Percentiles rank a stretch among this genome's conserved stretches.
These are phyloP conservation scores for Chrysoporthe austroafricana DNA, from an alignment of 2,329 filamentous ascomycete genomes.

Conservation along the genomic window DNA sequence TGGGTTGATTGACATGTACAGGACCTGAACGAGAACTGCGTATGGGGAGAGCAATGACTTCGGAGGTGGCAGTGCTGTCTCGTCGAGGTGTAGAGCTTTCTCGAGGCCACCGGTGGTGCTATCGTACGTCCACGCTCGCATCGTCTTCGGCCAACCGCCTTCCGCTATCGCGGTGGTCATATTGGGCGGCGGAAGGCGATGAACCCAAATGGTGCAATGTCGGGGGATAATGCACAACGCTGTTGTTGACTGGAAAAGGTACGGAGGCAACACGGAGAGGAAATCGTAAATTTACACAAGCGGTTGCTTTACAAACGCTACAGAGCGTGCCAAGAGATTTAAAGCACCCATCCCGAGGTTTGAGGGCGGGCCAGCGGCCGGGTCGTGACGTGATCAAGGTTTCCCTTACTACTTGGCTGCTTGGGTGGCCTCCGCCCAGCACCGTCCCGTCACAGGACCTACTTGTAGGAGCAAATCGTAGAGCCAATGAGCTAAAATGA, in stretches of 20 bases:
- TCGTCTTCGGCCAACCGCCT: constrained; percentile 37
- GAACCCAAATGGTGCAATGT: neutral
- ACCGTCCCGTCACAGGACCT: too few species aligned
- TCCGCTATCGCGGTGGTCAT: neutral
- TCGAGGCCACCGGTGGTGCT: constrained; percentile 51
- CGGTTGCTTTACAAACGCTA: too few species aligned
- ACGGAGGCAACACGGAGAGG: neutral
- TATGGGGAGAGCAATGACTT: constrained; percentile 41
- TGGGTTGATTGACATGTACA: constrained; percentile 60
- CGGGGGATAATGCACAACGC: neutral
- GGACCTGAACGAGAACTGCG: constrained; percentile 59
- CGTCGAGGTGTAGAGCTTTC: constrained; percentile 54
- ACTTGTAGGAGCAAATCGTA: too few species aligned
- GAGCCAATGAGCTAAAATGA: too few species aligned
- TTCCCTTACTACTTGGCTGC: neutral
- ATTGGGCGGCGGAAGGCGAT: neutral
- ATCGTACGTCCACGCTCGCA: constrained; percentile 63
- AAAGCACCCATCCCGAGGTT: too few species aligned
- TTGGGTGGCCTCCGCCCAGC: too few species aligned
- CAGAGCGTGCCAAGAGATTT: too few species aligned
- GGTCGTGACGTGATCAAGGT: neutral
- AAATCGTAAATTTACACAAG: too few species aligned
- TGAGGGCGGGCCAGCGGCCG: neutral
- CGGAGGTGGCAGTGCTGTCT: constrained; percentile 46
- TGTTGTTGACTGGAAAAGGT: neutral